Percentiles rank a stretch among this genome's conserved stretches.
phyloP scores from a whole-genome alignment of 2,329 filamentous ascomycete species.

The Pezicula carpinea region DNA sequence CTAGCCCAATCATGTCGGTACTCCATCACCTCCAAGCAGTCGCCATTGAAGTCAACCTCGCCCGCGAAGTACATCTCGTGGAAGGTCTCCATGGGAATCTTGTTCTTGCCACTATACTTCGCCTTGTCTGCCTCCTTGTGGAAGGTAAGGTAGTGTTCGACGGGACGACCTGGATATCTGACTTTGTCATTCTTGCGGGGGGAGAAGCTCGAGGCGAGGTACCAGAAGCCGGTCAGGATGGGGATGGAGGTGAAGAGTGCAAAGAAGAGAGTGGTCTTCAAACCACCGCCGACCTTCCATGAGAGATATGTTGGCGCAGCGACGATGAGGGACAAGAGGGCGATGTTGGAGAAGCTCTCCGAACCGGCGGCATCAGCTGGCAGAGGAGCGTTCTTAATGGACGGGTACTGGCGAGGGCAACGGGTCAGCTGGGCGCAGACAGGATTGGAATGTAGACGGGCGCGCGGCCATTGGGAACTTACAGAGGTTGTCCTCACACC shows the following conservation, averaged over 20 bases:
- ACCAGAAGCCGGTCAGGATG: slow-evolving; percentile 79
- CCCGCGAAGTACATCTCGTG: slow-evolving; percentile 97
- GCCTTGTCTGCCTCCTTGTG: slow-evolving; percentile 53
- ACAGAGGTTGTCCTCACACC: slow-evolving; percentile 52
- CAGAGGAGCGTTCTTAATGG: slow-evolving; percentile 91
- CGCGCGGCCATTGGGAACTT: slow-evolving; percentile 29
- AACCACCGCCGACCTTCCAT: slow-evolving; percentile 78
- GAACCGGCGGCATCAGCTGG: slow-evolving; percentile 82
- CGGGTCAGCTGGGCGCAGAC: slow-evolving; percentile 19
- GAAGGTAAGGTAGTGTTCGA: slow-evolving; percentile 88
- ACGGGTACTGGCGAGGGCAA: slow-evolving; percentile 56
- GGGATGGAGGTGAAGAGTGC: slow-evolving; percentile 73
- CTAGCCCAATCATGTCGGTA: slow-evolving; percentile 96
- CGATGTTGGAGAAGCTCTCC: slow-evolving; percentile 81
- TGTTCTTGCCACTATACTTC: slow-evolving; percentile 73
- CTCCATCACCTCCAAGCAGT: slow-evolving; percentile 83
- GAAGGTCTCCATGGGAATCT: slow-evolving; percentile 89
- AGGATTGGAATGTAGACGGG: slow-evolving; percentile 3
- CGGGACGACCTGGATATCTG: slow-evolving; percentile 75
- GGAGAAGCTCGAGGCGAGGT: slow-evolving; percentile 70
- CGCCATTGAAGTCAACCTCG: slow-evolving; percentile 92
- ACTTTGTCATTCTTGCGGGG: slow-evolving; percentile 93
- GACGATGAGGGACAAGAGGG: slow-evolving; percentile 66
- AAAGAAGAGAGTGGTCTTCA: slow-evolving; percentile 86
- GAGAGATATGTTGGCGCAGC: slow-evolving; percentile 74